Evolutionary conservation across 371 early-diverging fungal genomes (phyloP).

Genomic region (Globomyces sp.): DNA sequence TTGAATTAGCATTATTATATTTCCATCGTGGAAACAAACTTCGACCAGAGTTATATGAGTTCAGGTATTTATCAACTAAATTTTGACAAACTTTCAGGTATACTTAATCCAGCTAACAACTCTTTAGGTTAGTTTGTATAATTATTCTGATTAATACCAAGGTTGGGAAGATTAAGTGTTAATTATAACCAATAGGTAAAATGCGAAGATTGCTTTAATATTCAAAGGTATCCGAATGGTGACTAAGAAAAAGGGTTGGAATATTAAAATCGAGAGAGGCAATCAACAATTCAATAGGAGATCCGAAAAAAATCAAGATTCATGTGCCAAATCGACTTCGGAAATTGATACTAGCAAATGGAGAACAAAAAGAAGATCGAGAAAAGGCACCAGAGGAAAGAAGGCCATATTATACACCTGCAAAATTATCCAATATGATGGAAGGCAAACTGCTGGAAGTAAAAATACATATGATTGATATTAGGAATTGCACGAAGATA

Average conservation of each 20-base stretch:
- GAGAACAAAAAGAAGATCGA: conserved; percentile 6
- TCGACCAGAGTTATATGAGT: conserved; percentile 51
- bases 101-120: conserved; percentile 21
- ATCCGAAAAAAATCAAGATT: conserved; percentile 34
- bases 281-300: conserved; percentile 53
- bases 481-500: conserved; percentile 50
- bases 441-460: conserved; percentile 45
- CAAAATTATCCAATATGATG: conserved; percentile 26
- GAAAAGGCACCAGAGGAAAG: not conserved
- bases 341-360: conserved; percentile 12
- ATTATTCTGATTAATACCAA: too few species aligned
- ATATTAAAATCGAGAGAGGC: conserved; percentile 54
- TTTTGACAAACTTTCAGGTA: not conserved
- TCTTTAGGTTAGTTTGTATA: too few species aligned
- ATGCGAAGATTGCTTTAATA: too few species aligned
- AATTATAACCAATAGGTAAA: too few species aligned
- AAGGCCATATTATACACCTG: not conserved
- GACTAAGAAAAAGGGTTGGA: conserved; percentile 25
- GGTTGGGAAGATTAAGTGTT: too few species aligned
- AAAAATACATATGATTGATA: too few species aligned
- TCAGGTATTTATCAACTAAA: conserved; percentile 19
- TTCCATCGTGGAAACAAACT: conserved; percentile 52
- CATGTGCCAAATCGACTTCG: conserved; percentile 24
- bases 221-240: too few species aligned
- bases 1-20: conserved; percentile 52